A percentile compares a stretch with the other conserved stretches of the same genome.
These are phyloP conservation scores for Dictyostelium discoideum DNA, from an alignment of 78 protist genomes.

Conservation along the genomic window DNA sequence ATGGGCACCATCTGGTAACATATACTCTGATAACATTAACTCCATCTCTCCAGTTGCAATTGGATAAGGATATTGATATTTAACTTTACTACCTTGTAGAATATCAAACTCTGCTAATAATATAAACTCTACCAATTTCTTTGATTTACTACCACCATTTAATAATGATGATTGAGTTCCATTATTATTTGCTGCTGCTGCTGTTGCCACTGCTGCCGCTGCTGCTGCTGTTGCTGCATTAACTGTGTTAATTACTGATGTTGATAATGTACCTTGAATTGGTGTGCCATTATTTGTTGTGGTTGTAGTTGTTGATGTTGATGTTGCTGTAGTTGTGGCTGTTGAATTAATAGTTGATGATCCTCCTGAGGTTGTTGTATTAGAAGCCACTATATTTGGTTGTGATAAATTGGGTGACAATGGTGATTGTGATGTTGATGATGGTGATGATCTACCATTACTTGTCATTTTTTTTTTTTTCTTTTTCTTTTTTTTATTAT, in stretches of 20 bases:
- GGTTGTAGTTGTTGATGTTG: neutral
- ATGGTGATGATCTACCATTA: slow-evolving; percentile 16
- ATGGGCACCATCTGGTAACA: slow-evolving; percentile 95
- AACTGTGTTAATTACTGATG: slow-evolving; percentile 2
- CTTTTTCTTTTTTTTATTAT: too few relatives aligned
- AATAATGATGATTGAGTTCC: neutral
- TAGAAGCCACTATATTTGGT: neutral
- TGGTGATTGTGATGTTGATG: slow-evolving; percentile 7
- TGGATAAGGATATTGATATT: slow-evolving; percentile 85
- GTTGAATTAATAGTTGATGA: neutral
- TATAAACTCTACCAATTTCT: slow-evolving; percentile 73
- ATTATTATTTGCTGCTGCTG: neutral
- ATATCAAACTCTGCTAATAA: slow-evolving; percentile 93
- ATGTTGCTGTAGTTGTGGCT: too few relatives aligned
- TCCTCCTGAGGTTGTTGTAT: neutral
- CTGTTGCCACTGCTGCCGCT: slow-evolving; percentile 19
- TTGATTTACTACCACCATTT: slow-evolving; percentile 1
- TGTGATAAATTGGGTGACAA: neutral
- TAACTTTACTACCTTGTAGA: slow-evolving; percentile 82
- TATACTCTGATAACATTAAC: slow-evolving; percentile 88
- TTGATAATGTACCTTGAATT: slow-evolving; percentile 2
- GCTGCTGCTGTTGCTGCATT: slow-evolving; percentile 12
- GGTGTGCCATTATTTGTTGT: neutral
- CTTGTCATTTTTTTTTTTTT: neutral
- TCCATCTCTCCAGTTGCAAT: slow-evolving; percentile 72